Evolutionary conservation across 2,329 filamentous ascomycete species (phyloP).

Genomic region (Dactylellina leptospora): DNA sequence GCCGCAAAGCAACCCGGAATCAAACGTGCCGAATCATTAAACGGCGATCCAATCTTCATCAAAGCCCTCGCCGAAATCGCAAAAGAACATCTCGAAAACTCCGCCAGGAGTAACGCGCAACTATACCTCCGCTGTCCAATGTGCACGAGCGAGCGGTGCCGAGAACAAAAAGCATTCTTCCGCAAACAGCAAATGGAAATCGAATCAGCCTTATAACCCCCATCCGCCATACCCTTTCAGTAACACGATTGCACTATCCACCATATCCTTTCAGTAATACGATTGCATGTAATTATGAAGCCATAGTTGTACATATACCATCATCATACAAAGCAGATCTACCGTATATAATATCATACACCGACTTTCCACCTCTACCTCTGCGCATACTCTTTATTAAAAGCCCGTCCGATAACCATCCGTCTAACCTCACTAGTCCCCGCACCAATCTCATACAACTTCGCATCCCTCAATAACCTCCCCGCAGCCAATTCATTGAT

Average conservation of each 20-base stretch:
- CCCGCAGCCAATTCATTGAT: constrained; percentile 94
- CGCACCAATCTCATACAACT: constrained; percentile 94
- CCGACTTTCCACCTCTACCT: constrained; percentile 14
- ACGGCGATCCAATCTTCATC: constrained; percentile 91
- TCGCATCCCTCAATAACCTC: constrained; percentile 78
- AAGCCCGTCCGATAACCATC: constrained; percentile 92
- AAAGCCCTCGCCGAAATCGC: constrained; percentile 87
- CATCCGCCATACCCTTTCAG: background rate
- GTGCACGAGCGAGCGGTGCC: constrained; percentile 87
- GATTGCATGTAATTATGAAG: background rate
- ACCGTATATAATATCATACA: constrained; percentile 32
- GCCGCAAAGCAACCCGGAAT: constrained; percentile 81
- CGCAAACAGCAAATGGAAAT: constrained; percentile 20
- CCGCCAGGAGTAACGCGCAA: constrained; percentile 76
- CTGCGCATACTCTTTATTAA: constrained; percentile 80
- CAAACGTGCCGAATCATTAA: constrained; percentile 89
- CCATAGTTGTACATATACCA: constrained; percentile 22
- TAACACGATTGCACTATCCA: background rate
- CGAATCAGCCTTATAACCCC: constrained; percentile 7
- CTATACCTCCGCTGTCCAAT: constrained; percentile 92
- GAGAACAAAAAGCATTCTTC: constrained; percentile 70
- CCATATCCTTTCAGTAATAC: background rate
- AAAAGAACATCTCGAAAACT: constrained; percentile 77
- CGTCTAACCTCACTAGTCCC: constrained; percentile 92
- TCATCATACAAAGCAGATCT: background rate